Conservation (phyloP, 2,329 filamentous ascomycete species). For the Fusarium torreyae region DNA sequence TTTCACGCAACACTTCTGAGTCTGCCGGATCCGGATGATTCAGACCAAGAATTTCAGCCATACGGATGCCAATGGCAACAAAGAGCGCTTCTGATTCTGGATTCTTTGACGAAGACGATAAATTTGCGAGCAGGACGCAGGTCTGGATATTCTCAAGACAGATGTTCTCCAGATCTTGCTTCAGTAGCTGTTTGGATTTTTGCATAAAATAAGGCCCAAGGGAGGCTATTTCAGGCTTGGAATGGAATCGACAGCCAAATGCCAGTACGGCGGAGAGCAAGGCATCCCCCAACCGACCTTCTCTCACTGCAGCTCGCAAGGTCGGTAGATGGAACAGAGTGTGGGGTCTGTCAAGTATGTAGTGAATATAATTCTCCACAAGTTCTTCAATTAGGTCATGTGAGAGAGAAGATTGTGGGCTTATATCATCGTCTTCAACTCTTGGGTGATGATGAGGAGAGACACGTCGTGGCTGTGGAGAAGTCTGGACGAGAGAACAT, state of each 20-base stretch:
- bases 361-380: slow-evolving; percentile 23
- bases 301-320: background rate
- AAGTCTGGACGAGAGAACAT: slow-evolving; percentile 12
- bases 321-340: slow-evolving; percentile 9
- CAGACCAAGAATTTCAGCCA: slow-evolving; percentile 17
- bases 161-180: slow-evolving; percentile 16
- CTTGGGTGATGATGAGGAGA: slow-evolving; percentile 2
- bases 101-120: slow-evolving; percentile 14
- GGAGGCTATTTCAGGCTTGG: background rate
- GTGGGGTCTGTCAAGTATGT: slow-evolving; percentile 19
- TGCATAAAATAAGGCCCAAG: slow-evolving; percentile 16
- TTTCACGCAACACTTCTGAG: slow-evolving; percentile 10
- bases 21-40: background rate
- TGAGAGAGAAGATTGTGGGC: slow-evolving; percentile 8
- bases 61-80: slow-evolving; percentile 14
- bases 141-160: slow-evolving; percentile 25
- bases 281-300: slow-evolving; percentile 2
- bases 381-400: slow-evolving; percentile 20
- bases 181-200: slow-evolving; percentile 6
- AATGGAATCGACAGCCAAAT: slow-evolving; percentile 18
- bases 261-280: slow-evolving; percentile 13
- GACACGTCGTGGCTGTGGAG: background rate
- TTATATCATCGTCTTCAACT: slow-evolving; percentile 1
- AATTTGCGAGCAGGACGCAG: slow-evolving; percentile 11
- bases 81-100: slow-evolving; percentile 21